A percentile compares a stretch with the other conserved stretches of the same genome.
These are phyloP conservation scores for Endogone sp. DNA, from an alignment of 192 early-diverging fungal species.

Conservation along the genomic window DNA sequence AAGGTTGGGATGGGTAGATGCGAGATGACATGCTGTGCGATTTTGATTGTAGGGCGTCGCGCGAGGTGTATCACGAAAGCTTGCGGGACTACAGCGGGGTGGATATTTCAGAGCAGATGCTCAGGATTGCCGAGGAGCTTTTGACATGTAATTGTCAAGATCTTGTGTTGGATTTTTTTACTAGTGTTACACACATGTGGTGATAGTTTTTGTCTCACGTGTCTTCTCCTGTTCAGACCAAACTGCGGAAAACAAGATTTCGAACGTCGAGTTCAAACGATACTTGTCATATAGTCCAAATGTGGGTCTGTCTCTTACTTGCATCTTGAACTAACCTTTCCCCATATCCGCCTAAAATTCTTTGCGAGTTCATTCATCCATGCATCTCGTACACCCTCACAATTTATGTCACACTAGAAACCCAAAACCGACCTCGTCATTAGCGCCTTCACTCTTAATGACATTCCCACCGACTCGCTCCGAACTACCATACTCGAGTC, in stretches of 20 bases:
- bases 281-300: conserved; percentile 57
- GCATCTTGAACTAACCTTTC: too few relatives aligned
- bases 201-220: too few relatives aligned
- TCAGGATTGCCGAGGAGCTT: conserved; percentile 59
- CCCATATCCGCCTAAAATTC: too few relatives aligned
- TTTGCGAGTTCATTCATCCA: too few relatives aligned
- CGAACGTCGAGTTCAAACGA: conserved; percentile 49
- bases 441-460: conserved; percentile 67
- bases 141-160: conserved; percentile 22
- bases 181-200: not conserved
- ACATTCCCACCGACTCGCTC: conserved; percentile 62
- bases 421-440: conserved; percentile 65
- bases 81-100: conserved; percentile 56
- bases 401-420: conserved; percentile 2
- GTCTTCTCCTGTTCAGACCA: not conserved
- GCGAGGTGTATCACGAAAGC: conserved; percentile 45
- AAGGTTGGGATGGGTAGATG: not conserved
- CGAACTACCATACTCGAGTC: conserved; percentile 62
- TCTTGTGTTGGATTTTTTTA: not conserved
- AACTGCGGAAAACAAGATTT: conserved; percentile 6
- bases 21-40: not conserved
- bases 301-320: conserved; percentile 5
- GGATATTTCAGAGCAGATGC: conserved; percentile 77
- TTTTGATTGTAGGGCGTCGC: conserved; percentile 47
- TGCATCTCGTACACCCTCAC: not conserved